Base-by-base conservation (phyloP, 495 filamentous ascomycete genomes). In the Lophiostoma macrostomum region DNA sequence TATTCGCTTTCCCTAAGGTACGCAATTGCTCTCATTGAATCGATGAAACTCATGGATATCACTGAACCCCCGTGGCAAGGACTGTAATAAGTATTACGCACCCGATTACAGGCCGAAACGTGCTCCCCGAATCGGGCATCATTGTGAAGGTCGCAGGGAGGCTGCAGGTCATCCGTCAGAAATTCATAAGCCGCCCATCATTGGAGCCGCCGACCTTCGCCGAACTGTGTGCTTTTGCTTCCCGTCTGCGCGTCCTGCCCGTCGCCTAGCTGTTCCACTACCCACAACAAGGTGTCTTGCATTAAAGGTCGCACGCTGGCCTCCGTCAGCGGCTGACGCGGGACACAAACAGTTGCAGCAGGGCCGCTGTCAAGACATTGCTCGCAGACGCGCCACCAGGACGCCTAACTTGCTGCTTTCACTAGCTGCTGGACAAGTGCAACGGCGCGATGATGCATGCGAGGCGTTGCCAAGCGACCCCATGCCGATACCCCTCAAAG, bases 151-250 rank as follows among this genome's bases (percentile, higher is more conserved):
- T 25, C 23, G 42, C 41, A 48, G 18, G 16, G 20, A 28, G 18
- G 25, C 44, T 57, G 53, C 53, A 57, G 44, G 53, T 57, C 45
- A 57, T 57, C 51, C 51, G 23, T 24, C 23, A 22, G 19, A 8
- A 24, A 14, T 19, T 10, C 22, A 12, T 40, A 20, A 38, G 35
- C 32, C 37, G 34, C 24, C 6, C 25, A 34, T n/a, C 22, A 7
- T 19, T 27, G 24, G 1, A 4, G 39, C 19, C 41, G 30, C 27
- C 40, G 32, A 31, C 39, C 41, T 53, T 27, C 50, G 38, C 35
- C 30, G 39, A 44, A 45, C 40, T 4, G n/a, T n/a, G n/a, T 53
- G 44, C 40, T 53, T 30, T 19, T 27, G 24, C 39, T 13, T 13
- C 50, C 39, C 19, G 32, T 16, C 34, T 27, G 4, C n/a, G 4